Percentiles rank a stretch among this genome's conserved stretches.
Conservation (phyloP, 2,329 filamentous ascomycete genomes). For the Chalara sp. region DNA sequence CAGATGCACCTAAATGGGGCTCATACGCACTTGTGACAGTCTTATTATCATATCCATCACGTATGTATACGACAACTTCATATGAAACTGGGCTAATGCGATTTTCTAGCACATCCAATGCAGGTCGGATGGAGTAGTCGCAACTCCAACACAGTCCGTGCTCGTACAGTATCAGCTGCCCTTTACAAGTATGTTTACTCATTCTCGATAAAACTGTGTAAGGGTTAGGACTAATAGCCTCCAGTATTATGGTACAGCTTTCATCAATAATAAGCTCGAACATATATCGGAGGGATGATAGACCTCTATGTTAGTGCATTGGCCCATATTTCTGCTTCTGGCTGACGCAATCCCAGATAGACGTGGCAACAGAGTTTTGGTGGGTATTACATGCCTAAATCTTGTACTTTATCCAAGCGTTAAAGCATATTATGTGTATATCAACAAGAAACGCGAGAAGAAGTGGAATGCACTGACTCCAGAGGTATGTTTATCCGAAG, state of each 20-base stretch:
- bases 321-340: no score
- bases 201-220: neutral
- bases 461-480: conserved; percentile 15
- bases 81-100: neutral
- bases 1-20: conserved; percentile 18
- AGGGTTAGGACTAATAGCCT: neutral
- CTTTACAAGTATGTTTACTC: neutral
- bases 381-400: conserved; percentile 26
- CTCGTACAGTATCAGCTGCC: neutral
- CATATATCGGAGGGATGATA: conserved; percentile 41
- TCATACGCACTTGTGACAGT: conserved; percentile 30
- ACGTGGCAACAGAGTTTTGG: conserved; percentile 30
- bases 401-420: conserved; percentile 28
- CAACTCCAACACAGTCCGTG: neutral
- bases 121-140: no score
- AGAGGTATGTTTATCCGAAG: conserved; percentile 5
- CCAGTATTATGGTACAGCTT: conserved; percentile 37
- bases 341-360: no score
- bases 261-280: conserved; percentile 39
- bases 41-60: conserved; percentile 20
- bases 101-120: neutral
- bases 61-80: neutral
- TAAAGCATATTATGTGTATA: conserved; percentile 34
- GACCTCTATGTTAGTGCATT: conserved; percentile 33
- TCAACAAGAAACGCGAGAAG: conserved; percentile 26